phyloP scores from a whole-genome alignment of 2,329 filamentous ascomycete genomes.

The Passalora sequoiae region DNA sequence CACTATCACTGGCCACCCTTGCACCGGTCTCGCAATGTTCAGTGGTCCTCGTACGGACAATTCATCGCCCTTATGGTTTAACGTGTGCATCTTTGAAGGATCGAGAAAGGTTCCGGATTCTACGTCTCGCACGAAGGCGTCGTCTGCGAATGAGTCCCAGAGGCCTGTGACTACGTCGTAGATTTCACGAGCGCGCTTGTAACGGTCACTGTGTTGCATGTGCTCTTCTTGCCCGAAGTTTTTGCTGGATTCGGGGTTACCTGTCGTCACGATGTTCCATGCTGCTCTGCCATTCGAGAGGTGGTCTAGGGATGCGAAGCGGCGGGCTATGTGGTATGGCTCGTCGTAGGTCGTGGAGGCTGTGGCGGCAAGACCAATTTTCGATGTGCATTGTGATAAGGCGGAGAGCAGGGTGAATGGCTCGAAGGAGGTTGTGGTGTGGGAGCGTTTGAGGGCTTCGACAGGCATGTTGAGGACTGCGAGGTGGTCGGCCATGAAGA shows the following conservation, averaged over 20 bases:
- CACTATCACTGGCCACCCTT: conserved; percentile 28
- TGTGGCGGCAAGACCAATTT: conserved; percentile 38
- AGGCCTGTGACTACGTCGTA: conserved; percentile 28
- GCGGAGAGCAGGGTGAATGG: conserved; percentile 39
- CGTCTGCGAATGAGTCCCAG: conserved; percentile 44
- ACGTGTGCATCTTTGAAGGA: conserved; percentile 48
- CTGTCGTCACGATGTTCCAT: conserved; percentile 51
- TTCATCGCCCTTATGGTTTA: conserved; percentile 46
- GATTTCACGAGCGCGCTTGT: conserved; percentile 48
- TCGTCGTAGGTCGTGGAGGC: conserved; percentile 37
- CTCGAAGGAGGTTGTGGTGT: conserved; percentile 56
- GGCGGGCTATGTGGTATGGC: conserved; percentile 35
- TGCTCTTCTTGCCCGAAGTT: conserved; percentile 45
- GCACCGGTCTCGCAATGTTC: conserved; percentile 24
- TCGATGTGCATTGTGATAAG: conserved; percentile 43
- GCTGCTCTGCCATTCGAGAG: conserved; percentile 36
- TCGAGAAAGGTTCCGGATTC: conserved; percentile 49
- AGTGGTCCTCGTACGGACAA: conserved; percentile 24
- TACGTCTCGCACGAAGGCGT: conserved; percentile 49
- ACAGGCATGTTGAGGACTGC: conserved; percentile 40
- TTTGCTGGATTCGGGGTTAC: conserved; percentile 44
- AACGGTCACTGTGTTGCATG: conserved; percentile 47
- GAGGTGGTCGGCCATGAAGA: conserved; percentile 49
- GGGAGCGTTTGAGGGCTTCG: conserved; percentile 53
- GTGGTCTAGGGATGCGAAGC: conserved; percentile 38